Base-by-base conservation (phyloP, 2,329 filamentous ascomycete species). In the Cryphonectria radicalis region DNA sequence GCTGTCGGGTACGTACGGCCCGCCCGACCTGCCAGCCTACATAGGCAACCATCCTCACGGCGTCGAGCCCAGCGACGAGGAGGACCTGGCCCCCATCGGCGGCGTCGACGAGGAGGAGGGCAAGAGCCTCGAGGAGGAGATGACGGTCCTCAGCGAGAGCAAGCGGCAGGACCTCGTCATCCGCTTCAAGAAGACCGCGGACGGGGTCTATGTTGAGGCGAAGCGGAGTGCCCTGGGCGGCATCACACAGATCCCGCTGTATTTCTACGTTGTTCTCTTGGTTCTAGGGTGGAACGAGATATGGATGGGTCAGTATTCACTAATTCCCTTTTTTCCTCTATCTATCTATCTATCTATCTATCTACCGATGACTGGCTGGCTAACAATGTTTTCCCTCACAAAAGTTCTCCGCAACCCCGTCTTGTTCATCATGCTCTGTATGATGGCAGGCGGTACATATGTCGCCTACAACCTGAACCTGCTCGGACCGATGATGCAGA, bases 271-370 rank as follows among this genome's bases (percentile, higher is more conserved):
- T 59, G 81, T 98, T 70, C 86, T 99, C 70, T 84, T 99, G 74
- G 93, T 94, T 32, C 86, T 99, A 65, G 96, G 96, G n/a, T 99
- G 96, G 96, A 99, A 99, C 82, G 96, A 99, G 82, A 95, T 99
- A 74, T 85, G 97, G 75, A 93, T 95, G 78, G 94, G 95, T 97
- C 87, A 87, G 92, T 80, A 55, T 42, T 66, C 46, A 6, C 43
- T 46, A 19, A 22, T 22, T 46, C 8, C 19, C 22, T 40, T 32
- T 11, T 25, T 25, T 25, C 11, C 10, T 62, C 11, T 8, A n/a
- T 53, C n/a, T 74, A 74, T 73, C 65, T 72, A 67, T 74, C 43
- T 4, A 14, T 53, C n/a, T 74, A 74, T 73, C 65, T 72, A 67
- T 74, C 43, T 4, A 14, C 19, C 13, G 14, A 28, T 14, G 63